Percentiles rank a stretch among this genome's conserved stretches.
Evolutionary conservation across 768 basidiomycete genomes (phyloP).

Genomic region (Auriscalpium orientale): DNA sequence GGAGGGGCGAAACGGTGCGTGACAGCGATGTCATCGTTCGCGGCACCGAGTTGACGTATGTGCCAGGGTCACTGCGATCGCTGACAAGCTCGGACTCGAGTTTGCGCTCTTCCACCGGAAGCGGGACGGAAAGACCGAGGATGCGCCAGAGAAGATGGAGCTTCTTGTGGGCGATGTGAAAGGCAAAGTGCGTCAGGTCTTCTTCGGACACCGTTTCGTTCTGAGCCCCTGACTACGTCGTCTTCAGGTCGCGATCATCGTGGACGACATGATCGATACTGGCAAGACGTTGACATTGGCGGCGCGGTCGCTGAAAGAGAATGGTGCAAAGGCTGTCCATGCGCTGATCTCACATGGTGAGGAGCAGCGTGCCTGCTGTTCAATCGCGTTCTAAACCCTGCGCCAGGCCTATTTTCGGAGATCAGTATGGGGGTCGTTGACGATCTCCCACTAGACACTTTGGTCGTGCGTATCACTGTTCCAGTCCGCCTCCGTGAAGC

Average conservation of each 20-base stretch:
- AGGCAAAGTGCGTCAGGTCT: constrained; percentile 55
- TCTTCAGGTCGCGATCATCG: constrained; percentile 77
- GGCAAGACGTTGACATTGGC: constrained; percentile 86
- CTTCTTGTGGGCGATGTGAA: constrained; percentile 90
- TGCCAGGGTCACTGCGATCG: constrained; percentile 84
- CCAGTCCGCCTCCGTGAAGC: neutral
- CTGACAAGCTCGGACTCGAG: constrained; percentile 91
- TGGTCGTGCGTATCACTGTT: constrained; percentile 59
- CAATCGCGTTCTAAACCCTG: neutral
- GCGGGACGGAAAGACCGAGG: constrained; percentile 57
- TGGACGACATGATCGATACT: constrained; percentile 99
- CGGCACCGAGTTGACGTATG: neutral
- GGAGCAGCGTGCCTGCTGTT: constrained; percentile 3
- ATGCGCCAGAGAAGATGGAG: constrained; percentile 79
- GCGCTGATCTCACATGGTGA: constrained; percentile 90
- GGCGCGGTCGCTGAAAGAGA: constrained; percentile 76
- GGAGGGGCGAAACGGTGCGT: constrained; percentile 96
- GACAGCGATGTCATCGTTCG: neutral
- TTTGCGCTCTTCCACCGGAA: constrained; percentile 95
- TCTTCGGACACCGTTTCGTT: neutral
- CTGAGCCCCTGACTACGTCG: constrained; percentile 7
- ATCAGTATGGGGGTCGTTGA: constrained; percentile 61
- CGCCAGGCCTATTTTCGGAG: constrained; percentile 74
- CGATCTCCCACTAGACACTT: constrained; percentile 67
- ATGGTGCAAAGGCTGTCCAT: constrained; percentile 81